Conservation (phyloP, 768 basidiomycete species). For the Panellus pusillus region DNA sequence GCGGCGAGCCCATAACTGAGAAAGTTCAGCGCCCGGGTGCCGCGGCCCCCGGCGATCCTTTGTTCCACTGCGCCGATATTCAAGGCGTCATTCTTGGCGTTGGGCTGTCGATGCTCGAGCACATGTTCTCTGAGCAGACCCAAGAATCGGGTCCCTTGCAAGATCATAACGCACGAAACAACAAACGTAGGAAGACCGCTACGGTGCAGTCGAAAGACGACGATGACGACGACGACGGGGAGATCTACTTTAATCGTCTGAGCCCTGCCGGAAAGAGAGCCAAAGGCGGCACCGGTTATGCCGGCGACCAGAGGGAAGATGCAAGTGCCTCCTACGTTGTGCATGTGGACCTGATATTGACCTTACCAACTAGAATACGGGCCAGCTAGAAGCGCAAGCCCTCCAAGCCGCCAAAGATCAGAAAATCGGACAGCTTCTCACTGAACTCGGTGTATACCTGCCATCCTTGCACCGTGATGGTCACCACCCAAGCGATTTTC, state of each 20-base stretch:
- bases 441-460: slow-evolving; percentile 76
- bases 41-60: slow-evolving; percentile 48
- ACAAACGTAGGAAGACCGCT: slow-evolving; percentile 49
- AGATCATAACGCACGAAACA: slow-evolving; percentile 38
- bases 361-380: slow-evolving; percentile 56
- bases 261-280: slow-evolving; percentile 57
- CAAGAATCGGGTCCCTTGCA: slow-evolving; percentile 34
- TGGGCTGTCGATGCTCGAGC: slow-evolving; percentile 84
- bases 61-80: slow-evolving; percentile 89
- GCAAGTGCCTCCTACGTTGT: slow-evolving; percentile 45
- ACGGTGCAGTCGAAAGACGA: slow-evolving; percentile 16
- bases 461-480: slow-evolving; percentile 76
- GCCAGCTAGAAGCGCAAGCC: slow-evolving; percentile 75
- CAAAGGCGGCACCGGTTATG: slow-evolving; percentile 86
- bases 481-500: slow-evolving; percentile 85
- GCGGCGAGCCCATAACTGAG: slow-evolving; percentile 62
- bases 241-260: slow-evolving; percentile 40
- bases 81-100: slow-evolving; percentile 92
- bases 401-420: slow-evolving; percentile 75
- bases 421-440: slow-evolving; percentile 67
- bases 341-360: background rate
- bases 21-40: slow-evolving; percentile 45
- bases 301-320: slow-evolving; percentile 81
- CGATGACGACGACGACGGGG: slow-evolving; percentile 53
- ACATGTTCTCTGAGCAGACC: slow-evolving; percentile 59